phyloP scores from a whole-genome alignment of 2,329 filamentous ascomycete species.

The Penicillium sp. region DNA sequence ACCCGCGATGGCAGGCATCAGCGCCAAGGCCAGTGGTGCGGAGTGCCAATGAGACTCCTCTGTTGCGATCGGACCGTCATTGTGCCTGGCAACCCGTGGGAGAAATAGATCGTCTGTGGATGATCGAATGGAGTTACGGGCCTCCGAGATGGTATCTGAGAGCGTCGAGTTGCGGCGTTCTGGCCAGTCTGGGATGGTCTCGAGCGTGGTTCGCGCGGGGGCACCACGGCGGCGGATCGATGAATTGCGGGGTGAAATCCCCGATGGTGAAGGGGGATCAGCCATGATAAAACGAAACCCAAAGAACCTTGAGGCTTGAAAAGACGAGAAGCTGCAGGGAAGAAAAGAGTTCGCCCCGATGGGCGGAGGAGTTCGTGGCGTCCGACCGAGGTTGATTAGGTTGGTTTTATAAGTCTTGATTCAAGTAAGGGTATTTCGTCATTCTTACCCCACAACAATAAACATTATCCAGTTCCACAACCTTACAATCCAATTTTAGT shows the following conservation, averaged over 20 bases:
- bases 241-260: slow-evolving; percentile 13
- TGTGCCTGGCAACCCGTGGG: slow-evolving; percentile 49
- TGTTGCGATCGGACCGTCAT: slow-evolving; percentile 36
- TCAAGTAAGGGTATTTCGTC: neutral
- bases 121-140: slow-evolving; percentile 61
- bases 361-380: slow-evolving; percentile 14
- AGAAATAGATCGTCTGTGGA: slow-evolving; percentile 71
- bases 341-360: slow-evolving; percentile 4
- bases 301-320: neutral
- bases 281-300: slow-evolving; percentile 7
- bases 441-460: neutral
- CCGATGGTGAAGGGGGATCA: slow-evolving; percentile 11
- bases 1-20: slow-evolving; percentile 83
- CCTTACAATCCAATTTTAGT: too few relatives aligned
- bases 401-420: too few relatives aligned
- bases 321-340: neutral
- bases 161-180: slow-evolving; percentile 74
- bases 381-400: slow-evolving; percentile 13
- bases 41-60: slow-evolving; percentile 73
- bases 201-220: slow-evolving; percentile 36
- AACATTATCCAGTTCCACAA: too few relatives aligned
- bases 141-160: slow-evolving; percentile 72
- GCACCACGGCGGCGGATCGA: slow-evolving; percentile 37
- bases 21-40: slow-evolving; percentile 76
- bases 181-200: slow-evolving; percentile 31